A percentile compares a stretch with the other conserved stretches of the same genome.
These are phyloP conservation scores for Paramecium octaurelia DNA, from an alignment of 73 alveolate species.

Conservation along the genomic window DNA sequence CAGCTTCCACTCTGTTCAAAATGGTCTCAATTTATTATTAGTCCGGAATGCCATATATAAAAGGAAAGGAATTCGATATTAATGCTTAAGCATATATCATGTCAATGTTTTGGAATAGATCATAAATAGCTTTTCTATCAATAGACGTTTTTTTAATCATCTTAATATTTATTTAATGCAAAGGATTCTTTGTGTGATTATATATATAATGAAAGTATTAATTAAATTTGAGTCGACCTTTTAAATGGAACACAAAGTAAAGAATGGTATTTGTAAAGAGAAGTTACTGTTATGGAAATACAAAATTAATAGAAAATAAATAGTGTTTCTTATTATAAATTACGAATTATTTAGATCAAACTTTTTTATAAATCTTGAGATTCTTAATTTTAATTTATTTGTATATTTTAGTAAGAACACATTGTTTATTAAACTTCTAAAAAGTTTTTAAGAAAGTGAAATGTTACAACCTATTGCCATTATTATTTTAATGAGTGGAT, in stretches of 20 bases:
- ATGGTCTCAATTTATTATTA: not conserved
- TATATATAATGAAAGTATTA: not conserved
- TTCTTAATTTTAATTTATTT: not conserved
- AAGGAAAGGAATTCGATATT: not conserved
- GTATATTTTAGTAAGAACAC: not conserved
- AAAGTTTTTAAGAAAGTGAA: not conserved
- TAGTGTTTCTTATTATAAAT: not conserved
- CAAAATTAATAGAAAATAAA: not conserved
- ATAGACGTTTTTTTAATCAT: constrained; percentile 20
- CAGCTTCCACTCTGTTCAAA: not conserved
- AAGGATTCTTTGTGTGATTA: not conserved
- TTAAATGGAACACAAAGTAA: not conserved
- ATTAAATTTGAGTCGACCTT: not conserved
- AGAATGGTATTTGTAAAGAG: not conserved
- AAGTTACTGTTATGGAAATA: not conserved
- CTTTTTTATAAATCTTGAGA: not conserved
- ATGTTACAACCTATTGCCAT: not conserved
- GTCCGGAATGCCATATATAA: not conserved
- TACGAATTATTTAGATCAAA: not conserved
- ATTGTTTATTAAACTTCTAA: not conserved
- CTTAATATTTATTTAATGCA: not conserved
- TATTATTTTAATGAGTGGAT: not conserved
- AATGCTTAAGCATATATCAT: not conserved
- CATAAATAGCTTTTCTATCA: not conserved
- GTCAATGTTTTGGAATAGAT: not conserved